Evolutionary conservation across 495 filamentous ascomycete genomes (phyloP), one percentile per base, ranked within the genome.

Genomic region (Collariella sp.): DNA sequence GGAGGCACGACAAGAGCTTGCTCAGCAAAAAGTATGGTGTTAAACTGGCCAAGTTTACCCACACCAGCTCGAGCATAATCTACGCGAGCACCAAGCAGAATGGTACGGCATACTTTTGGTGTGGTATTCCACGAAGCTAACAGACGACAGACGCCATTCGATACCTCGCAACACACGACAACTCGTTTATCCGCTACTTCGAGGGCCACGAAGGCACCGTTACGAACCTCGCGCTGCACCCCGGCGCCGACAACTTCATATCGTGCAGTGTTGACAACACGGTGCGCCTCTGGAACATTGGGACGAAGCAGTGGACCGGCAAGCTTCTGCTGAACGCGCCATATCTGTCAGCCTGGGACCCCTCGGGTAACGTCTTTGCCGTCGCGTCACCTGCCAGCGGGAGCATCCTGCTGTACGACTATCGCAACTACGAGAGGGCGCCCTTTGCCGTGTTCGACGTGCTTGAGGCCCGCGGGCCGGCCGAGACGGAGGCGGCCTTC

Each of bases 31-130:
- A 99, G 65, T 99, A 97, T 57, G 93, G 93, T 34, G 89, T 85
- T 9, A 89, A 94, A 60, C 81, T 96, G 31, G 93, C 93, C 5
- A 84, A 89, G 62, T 99, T 97, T 71, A 94, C 90, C 2, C 93
- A 96, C 58, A 84, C 89, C 56, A 81, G 84, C 50, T 85, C 83
- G 10, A 86, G 85, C 68, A 85, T 99, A 54, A 85, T 97, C 29
- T 96, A 99, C 64, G 89, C 94, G 36, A 93, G 87, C 65, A 97
- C 93, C 4, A 96, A 96, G 61, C 81, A 89, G 40, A 94, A 99
- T 62, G 84, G 82, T 85, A 72, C 13, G 13, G 7, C 20, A 20
- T 31, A 19, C 6, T 6, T 13, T 9, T 7, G 20, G 5, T 5
- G 12, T 5, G 20, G 5, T 26, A 16, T 7, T 9, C 9, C 26